phyloP scores from a whole-genome alignment of 202 grass and related monocot species.

The Zizania palustris region DNA sequence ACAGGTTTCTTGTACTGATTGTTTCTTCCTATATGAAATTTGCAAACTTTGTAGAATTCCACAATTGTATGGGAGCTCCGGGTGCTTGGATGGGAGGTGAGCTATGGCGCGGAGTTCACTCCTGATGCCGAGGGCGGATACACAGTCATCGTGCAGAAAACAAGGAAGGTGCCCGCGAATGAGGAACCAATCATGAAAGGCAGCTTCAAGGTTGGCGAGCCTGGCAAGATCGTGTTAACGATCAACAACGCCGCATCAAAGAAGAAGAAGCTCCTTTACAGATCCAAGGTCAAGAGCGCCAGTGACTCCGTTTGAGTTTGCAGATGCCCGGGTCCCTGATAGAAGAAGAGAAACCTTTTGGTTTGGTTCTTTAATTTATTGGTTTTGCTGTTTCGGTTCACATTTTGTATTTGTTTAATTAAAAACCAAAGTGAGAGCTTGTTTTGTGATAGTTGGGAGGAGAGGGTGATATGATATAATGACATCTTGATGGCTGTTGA shows the following conservation, averaged over 20 bases:
- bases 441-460: conserved; percentile 61
- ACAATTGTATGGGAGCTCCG: conserved; percentile 86
- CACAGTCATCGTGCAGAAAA: conserved; percentile 96
- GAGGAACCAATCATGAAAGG: conserved; percentile 86
- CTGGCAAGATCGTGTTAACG: conserved; percentile 73
- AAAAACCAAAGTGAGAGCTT: conserved; percentile 64
- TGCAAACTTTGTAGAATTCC: conserved; percentile 50
- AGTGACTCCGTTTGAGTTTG: conserved; percentile 43
- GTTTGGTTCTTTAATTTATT: conserved; percentile 54
- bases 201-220: conserved; percentile 75
- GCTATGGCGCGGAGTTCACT: conserved; percentile 81
- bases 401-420: conserved; percentile 64
- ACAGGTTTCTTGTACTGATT: background rate
- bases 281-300: conserved; percentile 79
- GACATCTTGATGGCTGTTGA: conserved; percentile 51
- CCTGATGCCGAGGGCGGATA: conserved; percentile 69
- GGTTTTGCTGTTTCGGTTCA: conserved; percentile 43
- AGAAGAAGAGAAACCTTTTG: conserved; percentile 43
- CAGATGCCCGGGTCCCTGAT: background rate
- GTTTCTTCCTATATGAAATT: conserved; percentile 4
- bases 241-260: conserved; percentile 84
- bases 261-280: conserved; percentile 97
- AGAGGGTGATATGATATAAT: conserved; percentile 41
- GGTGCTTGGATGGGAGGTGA: conserved; percentile 78
- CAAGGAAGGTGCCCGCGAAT: conserved; percentile 65